Conservation (phyloP, 2,329 filamentous ascomycete genomes). For the Epichloe sibirici region DNA sequence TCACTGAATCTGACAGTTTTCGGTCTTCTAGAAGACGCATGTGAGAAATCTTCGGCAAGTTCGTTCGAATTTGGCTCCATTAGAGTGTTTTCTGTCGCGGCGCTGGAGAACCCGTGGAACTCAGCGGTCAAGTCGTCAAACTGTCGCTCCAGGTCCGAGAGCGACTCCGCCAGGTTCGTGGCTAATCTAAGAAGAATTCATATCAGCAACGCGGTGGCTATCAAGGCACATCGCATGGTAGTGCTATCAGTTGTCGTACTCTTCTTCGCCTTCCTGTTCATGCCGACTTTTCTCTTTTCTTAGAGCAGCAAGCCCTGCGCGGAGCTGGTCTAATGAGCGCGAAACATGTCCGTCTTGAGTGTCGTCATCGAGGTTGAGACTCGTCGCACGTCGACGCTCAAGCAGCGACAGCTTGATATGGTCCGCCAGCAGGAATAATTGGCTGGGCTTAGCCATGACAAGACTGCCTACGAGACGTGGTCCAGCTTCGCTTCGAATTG, state of each 20-base stretch:
- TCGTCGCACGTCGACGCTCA: constrained; percentile 77
- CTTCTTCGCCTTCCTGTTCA: constrained; percentile 49
- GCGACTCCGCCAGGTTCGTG: constrained; percentile 46
- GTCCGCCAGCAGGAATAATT: constrained; percentile 87
- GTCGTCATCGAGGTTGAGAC: constrained; percentile 64
- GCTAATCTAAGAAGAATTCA: constrained; percentile 26
- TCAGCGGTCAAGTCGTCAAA: constrained; percentile 66
- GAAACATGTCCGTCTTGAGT: constrained; percentile 83
- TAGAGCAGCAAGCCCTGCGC: constrained; percentile 63
- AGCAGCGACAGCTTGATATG: constrained; percentile 94
- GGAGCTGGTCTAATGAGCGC: constrained; percentile 75
- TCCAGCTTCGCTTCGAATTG: neutral
- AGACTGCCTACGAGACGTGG: neutral
- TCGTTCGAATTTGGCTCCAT: constrained; percentile 52
- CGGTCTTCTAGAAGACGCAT: constrained; percentile 39
- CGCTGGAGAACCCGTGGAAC: constrained; percentile 56
- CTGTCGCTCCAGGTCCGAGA: constrained; percentile 59
- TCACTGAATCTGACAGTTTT: constrained; percentile 87
- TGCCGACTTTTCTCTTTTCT: constrained; percentile 52
- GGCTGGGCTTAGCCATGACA: constrained; percentile 43
- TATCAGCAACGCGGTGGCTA: constrained; percentile 2
- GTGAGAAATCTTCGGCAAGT: constrained; percentile 50
- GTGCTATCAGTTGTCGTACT: constrained; percentile 25
- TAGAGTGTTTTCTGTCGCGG: constrained; percentile 37
- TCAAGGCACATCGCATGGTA: neutral